Base-by-base conservation (phyloP, 2,329 filamentous ascomycete species). In the Monosporascus sp. region DNA sequence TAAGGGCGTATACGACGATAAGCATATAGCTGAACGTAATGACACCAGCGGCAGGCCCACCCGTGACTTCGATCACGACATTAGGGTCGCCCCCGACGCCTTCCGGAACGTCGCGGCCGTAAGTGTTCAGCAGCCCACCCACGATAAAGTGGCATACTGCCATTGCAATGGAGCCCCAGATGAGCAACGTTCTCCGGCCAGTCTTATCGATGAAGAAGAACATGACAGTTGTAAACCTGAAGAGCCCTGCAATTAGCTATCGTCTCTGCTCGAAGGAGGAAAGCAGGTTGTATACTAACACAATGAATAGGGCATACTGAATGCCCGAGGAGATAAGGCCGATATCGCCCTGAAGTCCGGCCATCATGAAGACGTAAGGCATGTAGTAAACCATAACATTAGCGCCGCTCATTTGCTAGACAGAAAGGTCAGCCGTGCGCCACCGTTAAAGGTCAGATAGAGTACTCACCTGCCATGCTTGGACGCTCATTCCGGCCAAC, bases 161-260 rank as follows among this genome's bases (percentile, higher is more conserved):
- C 86, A 89, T 89, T 24, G 85, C 81, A 20, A 85, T 71, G 37
- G 76, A 81, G 53, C 86, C 86, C n/a, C 78, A 69, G 48, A 88
- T 81, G 54, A 89, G 78, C 7, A 88, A 75, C 52, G 83, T 80
- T 46, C 85, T 85, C 52, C 85, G 75, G 22, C 85, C 85, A 14
- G 78, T 71, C 17, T 67, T 72, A 50, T 82, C 80, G 39, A 82
- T 80, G 52, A 76, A 73, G 49, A 79, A 75, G 43, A 82, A 74
- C 61, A 76, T 75, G 48, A 73, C 57, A 3, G 73, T 68, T 1
- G 75, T 79, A 35, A 76, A 78, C 37, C 63, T 65, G 52, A n/a
- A 37, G 38, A 3, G 11, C 44, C 15, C 44, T 3, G 14, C 31
- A 14, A 11, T 35, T 35, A 35, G 31, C 31, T 35, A 35, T 5